Evolutionary conservation across 2,329 filamentous ascomycete species (phyloP), one percentile per base, ranked within the genome.

Genomic region (Sporothrix globosa): DNA sequence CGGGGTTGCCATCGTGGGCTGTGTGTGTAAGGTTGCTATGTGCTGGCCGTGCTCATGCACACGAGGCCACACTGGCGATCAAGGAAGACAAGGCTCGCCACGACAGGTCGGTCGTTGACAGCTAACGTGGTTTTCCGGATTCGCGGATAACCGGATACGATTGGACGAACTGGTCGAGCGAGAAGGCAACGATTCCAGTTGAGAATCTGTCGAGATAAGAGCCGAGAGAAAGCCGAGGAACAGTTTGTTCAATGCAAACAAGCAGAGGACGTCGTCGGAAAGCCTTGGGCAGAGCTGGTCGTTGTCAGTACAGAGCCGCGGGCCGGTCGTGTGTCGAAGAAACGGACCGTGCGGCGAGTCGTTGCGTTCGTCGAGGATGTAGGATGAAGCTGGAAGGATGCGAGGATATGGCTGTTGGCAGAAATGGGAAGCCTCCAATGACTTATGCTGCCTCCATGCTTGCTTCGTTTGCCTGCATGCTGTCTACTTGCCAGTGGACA

Each of bases 1-100:
- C 30, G 27, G 77, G 74, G 71, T 71, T 50, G 66, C 69, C 70
- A 67, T 73, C 54, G 61, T n/a, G 14, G 46, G 44, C 11, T 27
- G 44, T n/a, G 34, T 19, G 60, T 17, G 34, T 34, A 6, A 27
- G 24, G 46, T 46, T 46, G 11, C 13, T 46, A 10, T 27, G 39
- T 63, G n/a, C 39, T 17, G n/a, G 58, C 39, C 24, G 58, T 46
- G 58, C 58, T 46, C 58, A 10, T 63, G 13, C 58, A 27, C 19
- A 44, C n/a, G 7, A 63, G 14, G 58, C n/a, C 46, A 39, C 39
- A 63, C 21, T 41, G 63, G 41, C 6, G 63, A 41, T 50, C 27
- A 17, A 41, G 7, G 48, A 39, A 6, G 46, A 17, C 44, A 50
- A 34, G 44, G 44, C 21, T 61, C 19, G 21, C n/a, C 24, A 61